Conservation (phyloP, 2,329 filamentous ascomycete genomes). For the Sarocladiaceae sp. region DNA sequence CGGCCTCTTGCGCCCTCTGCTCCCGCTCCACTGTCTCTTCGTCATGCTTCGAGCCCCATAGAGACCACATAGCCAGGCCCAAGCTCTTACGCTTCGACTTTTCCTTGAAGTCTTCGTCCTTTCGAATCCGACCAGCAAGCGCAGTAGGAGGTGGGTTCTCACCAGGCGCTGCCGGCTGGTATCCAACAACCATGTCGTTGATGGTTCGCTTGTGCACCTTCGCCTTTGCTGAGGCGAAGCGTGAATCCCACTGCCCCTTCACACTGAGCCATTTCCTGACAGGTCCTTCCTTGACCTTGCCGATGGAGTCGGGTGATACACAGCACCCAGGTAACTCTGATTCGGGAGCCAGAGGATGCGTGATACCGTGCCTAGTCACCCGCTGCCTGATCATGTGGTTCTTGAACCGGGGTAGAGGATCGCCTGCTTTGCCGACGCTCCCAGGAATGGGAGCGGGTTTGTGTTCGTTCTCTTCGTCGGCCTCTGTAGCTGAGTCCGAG, state of each 20-base stretch:
- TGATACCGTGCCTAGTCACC: constrained; percentile 70
- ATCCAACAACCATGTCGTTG: constrained; percentile 66
- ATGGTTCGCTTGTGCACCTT: constrained; percentile 68
- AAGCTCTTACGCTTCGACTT: constrained; percentile 58
- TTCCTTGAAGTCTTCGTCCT: constrained; percentile 28
- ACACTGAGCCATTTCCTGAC: constrained; percentile 76
- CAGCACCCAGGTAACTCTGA: constrained; percentile 59
- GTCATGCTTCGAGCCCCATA: constrained; percentile 87
- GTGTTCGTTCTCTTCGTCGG: constrained; percentile 16
- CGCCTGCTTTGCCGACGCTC: constrained; percentile 77
- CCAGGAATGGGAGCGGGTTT: constrained; percentile 12
- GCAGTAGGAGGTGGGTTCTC: constrained; percentile 81
- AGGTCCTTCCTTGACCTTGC: constrained; percentile 71
- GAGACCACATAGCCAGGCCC: constrained; percentile 75
- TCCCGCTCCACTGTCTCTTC: constrained; percentile 61
- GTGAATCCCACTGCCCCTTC: constrained; percentile 66
- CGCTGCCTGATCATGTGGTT: constrained; percentile 89
- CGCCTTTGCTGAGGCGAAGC: constrained; percentile 62
- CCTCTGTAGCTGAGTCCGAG: constrained; percentile 36
- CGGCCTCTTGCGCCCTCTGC: constrained; percentile 43
- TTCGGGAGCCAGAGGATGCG: constrained; percentile 60
- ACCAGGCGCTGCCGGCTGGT: constrained; percentile 60
- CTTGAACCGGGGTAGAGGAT: constrained; percentile 71
- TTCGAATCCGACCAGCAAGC: constrained; percentile 62
- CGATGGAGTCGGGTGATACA: constrained; percentile 59